Percentiles rank a stretch among this genome's conserved stretches.
Evolutionary conservation across 148 eudicot genomes (phyloP).

Genomic region (Linanthus parryae): DNA sequence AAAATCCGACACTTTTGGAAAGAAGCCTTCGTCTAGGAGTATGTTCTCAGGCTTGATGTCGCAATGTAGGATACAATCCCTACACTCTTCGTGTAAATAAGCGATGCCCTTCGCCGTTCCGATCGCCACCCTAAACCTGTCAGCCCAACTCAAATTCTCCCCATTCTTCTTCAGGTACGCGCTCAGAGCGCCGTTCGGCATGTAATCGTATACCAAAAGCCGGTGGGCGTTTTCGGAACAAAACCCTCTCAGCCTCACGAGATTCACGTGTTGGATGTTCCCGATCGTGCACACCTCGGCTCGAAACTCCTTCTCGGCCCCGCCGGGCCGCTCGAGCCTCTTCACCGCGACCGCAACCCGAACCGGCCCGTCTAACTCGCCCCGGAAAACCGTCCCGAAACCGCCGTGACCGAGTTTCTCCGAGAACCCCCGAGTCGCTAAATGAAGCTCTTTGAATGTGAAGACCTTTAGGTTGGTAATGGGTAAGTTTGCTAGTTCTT

Average conservation of each 20-base stretch:
- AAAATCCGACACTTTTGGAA: conserved; percentile 77
- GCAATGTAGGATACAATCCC: conserved; percentile 83
- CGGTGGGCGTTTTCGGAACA: conserved; percentile 82
- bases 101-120: conserved; percentile 86
- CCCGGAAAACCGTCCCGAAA: conserved; percentile 81
- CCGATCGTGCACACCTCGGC: conserved; percentile 95
- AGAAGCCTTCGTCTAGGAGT: conserved; percentile 61
- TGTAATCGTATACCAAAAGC: conserved; percentile 77
- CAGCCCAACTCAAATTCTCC: conserved; percentile 51
- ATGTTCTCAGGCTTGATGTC: conserved; percentile 92
- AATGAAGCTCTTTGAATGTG: conserved; percentile 59
- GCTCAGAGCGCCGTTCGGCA: conserved; percentile 83
- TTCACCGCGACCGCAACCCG: conserved; percentile 77
- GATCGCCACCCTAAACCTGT: conserved; percentile 54
- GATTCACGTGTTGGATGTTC: conserved; percentile 87
- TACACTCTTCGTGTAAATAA: conserved; percentile 86
- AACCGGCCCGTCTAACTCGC: conserved; percentile 56
- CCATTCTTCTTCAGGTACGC: conserved; percentile 40
- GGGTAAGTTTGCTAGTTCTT: conserved; percentile 35
- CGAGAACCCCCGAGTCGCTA: conserved; percentile 64
- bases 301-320: conserved; percentile 89
- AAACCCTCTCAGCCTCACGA: conserved; percentile 79
- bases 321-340: conserved; percentile 83
- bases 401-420: conserved; percentile 92
- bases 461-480: conserved; percentile 69